Conservation (phyloP, 352 stramenopile genomes). For the Globisporangium cederbergense region DNA sequence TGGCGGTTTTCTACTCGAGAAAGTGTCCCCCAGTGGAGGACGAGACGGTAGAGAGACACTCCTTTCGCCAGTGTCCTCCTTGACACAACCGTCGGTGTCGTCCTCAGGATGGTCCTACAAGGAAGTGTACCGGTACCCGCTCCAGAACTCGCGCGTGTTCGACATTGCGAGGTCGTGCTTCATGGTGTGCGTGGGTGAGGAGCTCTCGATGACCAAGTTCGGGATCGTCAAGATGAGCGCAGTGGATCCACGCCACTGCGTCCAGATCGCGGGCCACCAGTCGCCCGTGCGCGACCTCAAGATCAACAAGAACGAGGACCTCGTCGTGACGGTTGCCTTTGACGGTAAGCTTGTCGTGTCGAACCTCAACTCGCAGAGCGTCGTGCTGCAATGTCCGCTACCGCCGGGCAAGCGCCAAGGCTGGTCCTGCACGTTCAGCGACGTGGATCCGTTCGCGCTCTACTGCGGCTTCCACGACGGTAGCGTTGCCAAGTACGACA, state of each 20-base stretch:
- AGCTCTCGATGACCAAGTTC: conserved; percentile 24
- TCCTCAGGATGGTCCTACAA: conserved; percentile 32
- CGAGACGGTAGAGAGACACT: neutral
- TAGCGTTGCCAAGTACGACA: conserved; percentile 45
- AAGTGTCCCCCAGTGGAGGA: neutral
- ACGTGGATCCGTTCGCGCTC: conserved; percentile 34
- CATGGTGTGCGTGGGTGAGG: conserved; percentile 53
- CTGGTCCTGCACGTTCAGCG: conserved; percentile 51
- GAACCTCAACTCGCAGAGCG: conserved; percentile 34
- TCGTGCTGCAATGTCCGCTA: conserved; percentile 36
- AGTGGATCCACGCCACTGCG: conserved; percentile 27
- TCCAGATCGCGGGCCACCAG: conserved; percentile 33
- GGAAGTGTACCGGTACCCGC: conserved; percentile 27
- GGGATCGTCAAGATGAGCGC: conserved; percentile 46
- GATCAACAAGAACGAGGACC: conserved; percentile 30
- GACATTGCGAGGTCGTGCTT: conserved; percentile 41
- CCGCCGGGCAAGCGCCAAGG: conserved; percentile 38
- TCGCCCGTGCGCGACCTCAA: conserved; percentile 54
- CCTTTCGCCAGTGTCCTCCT: neutral
- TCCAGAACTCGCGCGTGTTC: conserved; percentile 52
- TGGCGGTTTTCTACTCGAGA: conserved; percentile 1
- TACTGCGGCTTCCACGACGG: conserved; percentile 60
- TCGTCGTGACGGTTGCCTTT: conserved; percentile 54
- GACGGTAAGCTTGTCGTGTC: conserved; percentile 57
- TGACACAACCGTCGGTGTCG: neutral